Base-by-base conservation (phyloP, 2,329 filamentous ascomycete species). In the Exserohilum turcica region DNA sequence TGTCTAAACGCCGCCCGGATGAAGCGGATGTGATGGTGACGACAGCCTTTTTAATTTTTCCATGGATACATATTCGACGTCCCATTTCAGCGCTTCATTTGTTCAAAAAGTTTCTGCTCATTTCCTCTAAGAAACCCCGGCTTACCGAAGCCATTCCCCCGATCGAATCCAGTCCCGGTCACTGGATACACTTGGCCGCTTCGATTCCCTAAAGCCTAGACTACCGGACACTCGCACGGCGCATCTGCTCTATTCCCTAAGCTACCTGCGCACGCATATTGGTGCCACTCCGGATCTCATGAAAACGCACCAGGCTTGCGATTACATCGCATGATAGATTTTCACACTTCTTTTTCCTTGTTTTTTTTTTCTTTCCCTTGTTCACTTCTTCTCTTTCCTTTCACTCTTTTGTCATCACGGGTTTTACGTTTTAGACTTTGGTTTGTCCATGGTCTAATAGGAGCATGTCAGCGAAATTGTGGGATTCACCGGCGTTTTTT, bases 291-390 rank as follows among this genome's bases (percentile, higher is more conserved):
- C 57, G 64, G 69, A 72, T 73, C 64, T 72, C 54, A 73, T 56
- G 69, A 73, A 72, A 73, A 66, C 57, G 63, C 66, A 68, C 54
- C 63, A 63, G 62, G 59, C 61, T 64, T 68, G 67, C 66, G 64
- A 69, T 61, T 64, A 71, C 72, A 58, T 66, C 73, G 71, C 71
- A 74, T 71, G 66, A 72, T 74, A 74, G 72, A 74, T 74, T 72
- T 72, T 59, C 48, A 65, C 60, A 37, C 36, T 57, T 52, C 50
- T 50, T 53, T 57, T 58, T 48, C 54, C 52, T 59, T 12, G 13
- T 24, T 21, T 24, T 13, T 18, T 7, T 60, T 58, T 63, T 55
- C 54, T 65, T 63, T 61, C 50, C n/a, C n/a, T 50, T 53, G 57
- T 58, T 48, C 54, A 51, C 60, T 12, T 24, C 24, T 21, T 24